Conservation (phyloP, 208 protist species). For the Wallacemonas sp. region DNA sequence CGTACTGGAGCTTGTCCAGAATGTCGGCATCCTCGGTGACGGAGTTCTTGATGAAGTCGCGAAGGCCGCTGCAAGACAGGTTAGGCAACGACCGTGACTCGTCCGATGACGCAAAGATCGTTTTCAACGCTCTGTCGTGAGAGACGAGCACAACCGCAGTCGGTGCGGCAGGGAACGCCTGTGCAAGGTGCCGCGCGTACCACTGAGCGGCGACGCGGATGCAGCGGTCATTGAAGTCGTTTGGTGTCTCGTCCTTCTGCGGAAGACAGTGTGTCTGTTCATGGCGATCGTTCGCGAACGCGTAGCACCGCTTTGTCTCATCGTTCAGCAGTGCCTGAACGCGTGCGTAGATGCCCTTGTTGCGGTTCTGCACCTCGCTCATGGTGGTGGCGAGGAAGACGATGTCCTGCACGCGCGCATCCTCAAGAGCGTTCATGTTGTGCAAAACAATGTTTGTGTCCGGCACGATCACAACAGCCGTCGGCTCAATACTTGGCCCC, state of each 20-base stretch:
- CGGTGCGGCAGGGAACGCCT: conserved; percentile 28
- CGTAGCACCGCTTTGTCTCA: conserved; percentile 74
- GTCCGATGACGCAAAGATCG: conserved; percentile 15
- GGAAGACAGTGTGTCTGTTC: conserved; percentile 83
- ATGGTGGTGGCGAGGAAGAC: conserved; percentile 89
- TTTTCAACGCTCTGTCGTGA: conserved; percentile 65
- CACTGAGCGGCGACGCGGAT: conserved; percentile 83
- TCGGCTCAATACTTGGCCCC: conserved; percentile 24
- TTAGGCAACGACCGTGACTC: conserved; percentile 26
- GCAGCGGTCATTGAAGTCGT: conserved; percentile 90
- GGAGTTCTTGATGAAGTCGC: conserved; percentile 48
- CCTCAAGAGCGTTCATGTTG: conserved; percentile 91
- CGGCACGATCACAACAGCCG: conserved; percentile 56
- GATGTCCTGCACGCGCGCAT: conserved; percentile 74
- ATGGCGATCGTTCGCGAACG: conserved; percentile 92
- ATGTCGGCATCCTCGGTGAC: conserved; percentile 64
- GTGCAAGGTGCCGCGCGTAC: conserved; percentile 75
- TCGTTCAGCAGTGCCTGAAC: conserved; percentile 76
- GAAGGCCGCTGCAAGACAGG: conserved; percentile 62
- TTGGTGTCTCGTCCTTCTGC: conserved; percentile 65
- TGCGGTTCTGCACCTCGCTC: conserved; percentile 89
- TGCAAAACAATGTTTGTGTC: conserved; percentile 93
- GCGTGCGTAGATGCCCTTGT: conserved; percentile 85
- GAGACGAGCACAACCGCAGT: conserved; percentile 55
- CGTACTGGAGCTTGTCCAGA: conserved; percentile 80